Evolutionary conservation across 108 stramenopile species (phyloP), one percentile per base, ranked within the genome.

Genomic region (Pseudonitzschia multiseries): DNA sequence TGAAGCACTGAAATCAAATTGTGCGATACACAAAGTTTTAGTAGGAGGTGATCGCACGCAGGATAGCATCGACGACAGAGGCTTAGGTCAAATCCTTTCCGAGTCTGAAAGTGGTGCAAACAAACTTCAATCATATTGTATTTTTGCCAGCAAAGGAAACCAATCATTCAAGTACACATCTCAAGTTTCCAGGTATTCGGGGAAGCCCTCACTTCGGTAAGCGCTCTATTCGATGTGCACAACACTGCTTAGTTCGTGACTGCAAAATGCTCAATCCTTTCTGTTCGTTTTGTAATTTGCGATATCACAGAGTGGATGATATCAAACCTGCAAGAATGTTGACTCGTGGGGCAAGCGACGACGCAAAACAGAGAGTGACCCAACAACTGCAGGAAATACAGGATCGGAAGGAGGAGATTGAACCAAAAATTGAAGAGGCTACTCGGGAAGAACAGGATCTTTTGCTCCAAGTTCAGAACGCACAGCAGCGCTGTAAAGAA

Each of bases 31-130:
- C 69, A 82, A 75, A 28, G 92, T 91, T 8, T 61, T 96, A 21
- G 76, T 93, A 26, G 96, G 96, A 52, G 74, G 74, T 28, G 93
- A 93, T 0, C 62, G 68, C 22, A 89, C 93, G 1, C 83, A 87
- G 59, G 67, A 80, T 12, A 79, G 81, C 33, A 40, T 96, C 29
- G 86, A 88, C 54, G 78, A 76, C 32, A 65, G 75, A 22, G 81
- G 75, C 36, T 68, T 92, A 20, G 46, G 80, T 27, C 75, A 82
- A 13, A 81, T 70, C 46, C 71, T 94, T 43, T 72, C 84, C 29
- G 42, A 76, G 32, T 69, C 74, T 14, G 83, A 84, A 65, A 57
- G 64, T 15, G 74, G 65, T 9, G 64, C 53, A 2, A 56, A 69
- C 27, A 28, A 24, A 4, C 42, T 69, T 10, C 59, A 54, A 33